phyloP scores from a whole-genome alignment of 805 yeast genomes.

The Lipomyces kockii region DNA sequence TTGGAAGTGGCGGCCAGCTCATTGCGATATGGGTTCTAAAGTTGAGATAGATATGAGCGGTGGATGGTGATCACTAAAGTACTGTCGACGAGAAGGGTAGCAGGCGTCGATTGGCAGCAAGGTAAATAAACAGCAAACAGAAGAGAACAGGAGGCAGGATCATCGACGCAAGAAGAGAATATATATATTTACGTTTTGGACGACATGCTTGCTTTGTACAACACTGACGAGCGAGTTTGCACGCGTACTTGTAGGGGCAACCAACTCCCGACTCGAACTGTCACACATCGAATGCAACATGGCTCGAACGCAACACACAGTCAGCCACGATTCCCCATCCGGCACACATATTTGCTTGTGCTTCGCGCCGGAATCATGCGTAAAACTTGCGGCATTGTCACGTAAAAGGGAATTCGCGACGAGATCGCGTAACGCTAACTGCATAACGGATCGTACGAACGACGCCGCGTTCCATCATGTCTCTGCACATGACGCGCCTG shows the following conservation, averaged over 20 bases:
- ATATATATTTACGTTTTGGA: background rate
- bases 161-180: background rate
- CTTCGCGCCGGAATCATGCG: too few relatives aligned
- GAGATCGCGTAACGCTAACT: too few relatives aligned
- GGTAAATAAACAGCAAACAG: background rate
- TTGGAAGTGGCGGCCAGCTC: conserved; percentile 1
- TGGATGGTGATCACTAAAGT: background rate
- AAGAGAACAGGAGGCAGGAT: background rate
- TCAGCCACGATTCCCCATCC: too few relatives aligned
- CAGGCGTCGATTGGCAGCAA: background rate
- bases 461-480: background rate
- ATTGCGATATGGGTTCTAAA: background rate
- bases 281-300: background rate
- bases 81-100: background rate
- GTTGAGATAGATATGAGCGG: background rate
- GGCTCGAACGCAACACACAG: too few relatives aligned
- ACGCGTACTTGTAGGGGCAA: too few relatives aligned
- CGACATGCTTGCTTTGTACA: background rate
- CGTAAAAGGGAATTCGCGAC: background rate
- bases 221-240: background rate
- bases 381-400: too few relatives aligned
- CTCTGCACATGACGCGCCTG: background rate
- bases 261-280: background rate
- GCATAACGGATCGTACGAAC: background rate
- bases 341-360: too few relatives aligned